phyloP scores from a whole-genome alignment of 441 rosid genomes.

The Melastoma candidum region DNA sequence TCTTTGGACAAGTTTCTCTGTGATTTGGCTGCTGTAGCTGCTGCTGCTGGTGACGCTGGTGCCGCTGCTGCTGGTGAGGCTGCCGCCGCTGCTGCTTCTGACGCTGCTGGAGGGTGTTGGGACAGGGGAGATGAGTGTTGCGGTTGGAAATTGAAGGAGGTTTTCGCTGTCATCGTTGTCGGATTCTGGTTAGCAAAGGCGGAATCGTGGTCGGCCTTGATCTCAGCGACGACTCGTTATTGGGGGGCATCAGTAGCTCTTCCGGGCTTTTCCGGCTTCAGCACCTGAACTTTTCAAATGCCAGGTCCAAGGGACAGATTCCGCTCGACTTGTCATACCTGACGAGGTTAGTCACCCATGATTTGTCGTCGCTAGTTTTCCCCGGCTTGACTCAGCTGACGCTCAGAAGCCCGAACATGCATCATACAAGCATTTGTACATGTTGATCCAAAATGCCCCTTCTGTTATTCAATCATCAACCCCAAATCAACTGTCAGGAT shows the following conservation, averaged over 20 bases:
- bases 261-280: constrained; percentile 22
- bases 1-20: no score
- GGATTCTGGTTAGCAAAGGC: constrained; percentile 15
- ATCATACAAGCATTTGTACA: no score
- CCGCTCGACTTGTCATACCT: constrained; percentile 19
- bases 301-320: constrained; percentile 30
- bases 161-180: no score
- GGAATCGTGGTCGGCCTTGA: constrained; percentile 27
- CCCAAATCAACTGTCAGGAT: constrained; percentile 26
- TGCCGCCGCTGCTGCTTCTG: no score
- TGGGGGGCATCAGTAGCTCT: constrained; percentile 16
- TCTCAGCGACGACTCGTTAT: constrained; percentile 25
- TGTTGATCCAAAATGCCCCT: no score
- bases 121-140: no score
- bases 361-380: constrained; percentile 16
- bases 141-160: no score
- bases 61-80: no score
- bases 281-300: constrained; percentile 29
- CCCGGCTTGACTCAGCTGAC: neutral
- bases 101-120: no score
- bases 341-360: constrained; percentile 26
- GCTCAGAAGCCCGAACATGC: constrained; percentile 26
- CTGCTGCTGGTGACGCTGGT: no score
- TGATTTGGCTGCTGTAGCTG: no score
- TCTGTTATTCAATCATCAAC: no score